These are phyloP conservation scores for Ottelia alismoides DNA, from an alignment of 106 monocot genomes.

Conservation along the genomic window DNA sequence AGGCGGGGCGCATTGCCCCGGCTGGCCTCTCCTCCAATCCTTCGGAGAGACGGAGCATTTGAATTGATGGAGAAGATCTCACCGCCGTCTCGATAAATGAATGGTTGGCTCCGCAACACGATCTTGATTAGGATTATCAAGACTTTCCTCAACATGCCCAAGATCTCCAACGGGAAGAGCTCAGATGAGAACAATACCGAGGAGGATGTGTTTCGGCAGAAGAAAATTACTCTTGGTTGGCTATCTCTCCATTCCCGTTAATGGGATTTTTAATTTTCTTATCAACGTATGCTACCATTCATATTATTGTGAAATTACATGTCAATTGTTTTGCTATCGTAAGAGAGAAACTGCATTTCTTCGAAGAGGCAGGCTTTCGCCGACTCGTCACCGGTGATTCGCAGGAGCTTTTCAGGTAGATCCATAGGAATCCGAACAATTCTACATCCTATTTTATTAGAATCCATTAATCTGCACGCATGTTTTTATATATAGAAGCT, in stretches of 20 bases:
- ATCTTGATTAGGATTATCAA: too few species aligned
- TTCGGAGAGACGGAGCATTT: too few species aligned
- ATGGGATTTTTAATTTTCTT: not conserved
- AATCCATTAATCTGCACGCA: not conserved
- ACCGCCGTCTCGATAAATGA: too few species aligned
- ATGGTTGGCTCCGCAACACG: too few species aligned
- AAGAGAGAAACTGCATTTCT: slow-evolving; percentile 24
- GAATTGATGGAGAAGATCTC: too few species aligned
- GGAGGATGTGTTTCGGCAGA: slow-evolving; percentile 34
- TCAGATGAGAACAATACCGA: slow-evolving; percentile 22
- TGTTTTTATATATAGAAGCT: not conserved
- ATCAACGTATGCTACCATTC: not conserved
- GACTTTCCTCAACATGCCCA: too few species aligned
- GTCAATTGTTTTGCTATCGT: not conserved
- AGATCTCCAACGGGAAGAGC: slow-evolving; percentile 48
- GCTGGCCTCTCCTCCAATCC: too few species aligned
- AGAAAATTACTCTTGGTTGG: slow-evolving; percentile 24
- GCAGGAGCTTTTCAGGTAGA: slow-evolving; percentile 68
- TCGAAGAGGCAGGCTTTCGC: slow-evolving; percentile 20
- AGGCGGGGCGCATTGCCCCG: too few species aligned
- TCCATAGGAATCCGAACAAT: not conserved
- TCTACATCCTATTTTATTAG: not conserved
- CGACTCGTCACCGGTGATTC: slow-evolving; percentile 35
- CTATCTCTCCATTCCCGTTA: not conserved
- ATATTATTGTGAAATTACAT: not conserved